phyloP scores from a whole-genome alignment of 306 rosid species.

The Trichosanthes cucumerina region DNA sequence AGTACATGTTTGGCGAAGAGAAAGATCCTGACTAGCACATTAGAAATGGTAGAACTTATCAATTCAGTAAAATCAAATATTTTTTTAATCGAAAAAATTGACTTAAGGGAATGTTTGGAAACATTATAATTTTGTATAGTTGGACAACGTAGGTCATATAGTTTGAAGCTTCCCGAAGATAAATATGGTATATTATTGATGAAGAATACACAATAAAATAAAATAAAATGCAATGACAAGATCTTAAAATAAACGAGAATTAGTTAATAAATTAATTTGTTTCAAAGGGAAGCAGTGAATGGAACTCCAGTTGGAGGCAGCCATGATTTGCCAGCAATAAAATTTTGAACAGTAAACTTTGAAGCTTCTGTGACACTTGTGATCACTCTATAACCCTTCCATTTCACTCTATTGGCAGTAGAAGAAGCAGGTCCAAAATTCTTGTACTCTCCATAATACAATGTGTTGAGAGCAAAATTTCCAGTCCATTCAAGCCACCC shows the following conservation, averaged over 20 bases:
- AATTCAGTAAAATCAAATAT: too few species aligned
- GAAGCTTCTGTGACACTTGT: constrained; percentile 6
- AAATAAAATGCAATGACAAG: not conserved
- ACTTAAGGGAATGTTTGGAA: too few species aligned
- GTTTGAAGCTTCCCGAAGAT: not conserved
- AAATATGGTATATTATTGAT: not conserved
- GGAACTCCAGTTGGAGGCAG: constrained; percentile 8
- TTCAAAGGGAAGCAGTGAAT: constrained; percentile 9
- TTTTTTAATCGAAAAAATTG: too few species aligned
- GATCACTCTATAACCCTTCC: constrained; percentile 17
- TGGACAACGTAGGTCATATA: too few species aligned
- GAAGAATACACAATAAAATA: too few species aligned
- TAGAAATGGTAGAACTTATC: too few species aligned
- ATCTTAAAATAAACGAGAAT: not conserved
- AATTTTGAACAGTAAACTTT: not conserved
- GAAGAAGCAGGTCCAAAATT: constrained; percentile 16
- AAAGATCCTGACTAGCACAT: too few species aligned
- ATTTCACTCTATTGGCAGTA: constrained; percentile 6
- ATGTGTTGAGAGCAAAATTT: not conserved
- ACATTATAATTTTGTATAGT: too few species aligned
- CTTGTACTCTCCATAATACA: constrained; percentile 18
- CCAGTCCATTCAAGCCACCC: constrained; percentile 19
- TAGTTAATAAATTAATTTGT: not conserved
- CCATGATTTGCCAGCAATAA: constrained; percentile 13
- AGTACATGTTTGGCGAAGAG: too few species aligned